These are phyloP conservation scores for Tylopilus subfusipes DNA, from an alignment of 768 basidiomycete genomes.

Conservation along the genomic window DNA sequence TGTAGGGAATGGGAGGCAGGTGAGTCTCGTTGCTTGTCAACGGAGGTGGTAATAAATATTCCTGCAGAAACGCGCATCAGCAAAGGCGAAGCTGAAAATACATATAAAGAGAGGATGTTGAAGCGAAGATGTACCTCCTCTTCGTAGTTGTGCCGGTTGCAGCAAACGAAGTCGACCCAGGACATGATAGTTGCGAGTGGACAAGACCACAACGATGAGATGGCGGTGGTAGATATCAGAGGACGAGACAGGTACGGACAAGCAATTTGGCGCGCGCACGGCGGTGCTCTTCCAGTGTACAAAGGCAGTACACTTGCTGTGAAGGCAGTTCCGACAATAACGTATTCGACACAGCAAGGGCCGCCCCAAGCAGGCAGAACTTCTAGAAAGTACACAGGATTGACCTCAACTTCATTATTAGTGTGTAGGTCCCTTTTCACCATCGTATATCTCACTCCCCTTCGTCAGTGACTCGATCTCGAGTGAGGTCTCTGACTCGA, in stretches of 20 bases:
- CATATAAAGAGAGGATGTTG: not conserved
- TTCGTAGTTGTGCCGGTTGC: not conserved
- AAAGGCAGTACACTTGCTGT: slow-evolving; percentile 1
- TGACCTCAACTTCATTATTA: too few relatives aligned
- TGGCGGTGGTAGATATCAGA: not conserved
- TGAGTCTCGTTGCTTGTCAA: not conserved
- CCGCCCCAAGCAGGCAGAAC: not conserved
- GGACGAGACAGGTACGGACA: not conserved
- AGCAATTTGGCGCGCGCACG: not conserved
- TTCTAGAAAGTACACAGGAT: not conserved
- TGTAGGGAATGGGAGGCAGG: too few relatives aligned
- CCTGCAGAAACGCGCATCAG: not conserved
- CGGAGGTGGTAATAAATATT: not conserved
- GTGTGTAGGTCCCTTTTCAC: not conserved
- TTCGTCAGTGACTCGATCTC: not conserved
- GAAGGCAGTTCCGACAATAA: not conserved
- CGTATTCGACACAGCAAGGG: not conserved
- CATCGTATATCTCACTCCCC: not conserved
- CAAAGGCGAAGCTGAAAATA: not conserved
- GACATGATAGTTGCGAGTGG: not conserved
- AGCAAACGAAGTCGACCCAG: not conserved
- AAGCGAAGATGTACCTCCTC: not conserved
- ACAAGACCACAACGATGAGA: too few relatives aligned
- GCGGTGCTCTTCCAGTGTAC: not conserved
- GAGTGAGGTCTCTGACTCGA: not conserved